These are phyloP conservation scores for Lathyrus sativus DNA, from an alignment of 306 rosid species.

Conservation along the genomic window DNA sequence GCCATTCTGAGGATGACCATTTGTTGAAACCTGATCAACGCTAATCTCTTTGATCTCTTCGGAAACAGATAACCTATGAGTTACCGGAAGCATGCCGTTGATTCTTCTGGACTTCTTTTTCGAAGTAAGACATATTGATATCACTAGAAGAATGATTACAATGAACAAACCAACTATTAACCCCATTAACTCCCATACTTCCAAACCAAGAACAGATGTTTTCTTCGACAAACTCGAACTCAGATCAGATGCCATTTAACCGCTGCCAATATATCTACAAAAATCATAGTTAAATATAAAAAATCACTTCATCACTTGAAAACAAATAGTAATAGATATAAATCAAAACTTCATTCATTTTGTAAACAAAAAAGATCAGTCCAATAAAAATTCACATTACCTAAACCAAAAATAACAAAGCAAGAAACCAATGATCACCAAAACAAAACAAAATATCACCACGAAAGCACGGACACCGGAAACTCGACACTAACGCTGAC, in stretches of 20 bases:
- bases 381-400: slow-evolving; percentile 23
- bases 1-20: slow-evolving; percentile 44
- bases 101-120: slow-evolving; percentile 77
- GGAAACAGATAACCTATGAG: slow-evolving; percentile 60
- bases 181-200: slow-evolving; percentile 82
- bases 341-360: slow-evolving; percentile 27
- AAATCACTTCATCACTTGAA: slow-evolving; percentile 22
- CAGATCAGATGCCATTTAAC: slow-evolving; percentile 73
- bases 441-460: neutral
- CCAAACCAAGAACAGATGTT: slow-evolving; percentile 74
- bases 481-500: no score
- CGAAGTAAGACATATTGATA: slow-evolving; percentile 75
- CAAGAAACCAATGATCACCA: slow-evolving; percentile 22
- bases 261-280: slow-evolving; percentile 45
- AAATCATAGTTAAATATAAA: slow-evolving; percentile 36
- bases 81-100: slow-evolving; percentile 60
- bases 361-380: slow-evolving; percentile 11
- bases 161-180: slow-evolving; percentile 68
- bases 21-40: slow-evolving; percentile 76
- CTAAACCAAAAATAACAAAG: slow-evolving; percentile 11
- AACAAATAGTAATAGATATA: no score
- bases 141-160: slow-evolving; percentile 61
- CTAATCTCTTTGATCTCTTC: slow-evolving; percentile 87
- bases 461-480: no score
- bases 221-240: slow-evolving; percentile 63